A percentile compares a stretch with the other conserved stretches of the same genome.
Conservation (phyloP, 192 early-diverging fungal genomes). For the Umbelopsis vinacea region DNA sequence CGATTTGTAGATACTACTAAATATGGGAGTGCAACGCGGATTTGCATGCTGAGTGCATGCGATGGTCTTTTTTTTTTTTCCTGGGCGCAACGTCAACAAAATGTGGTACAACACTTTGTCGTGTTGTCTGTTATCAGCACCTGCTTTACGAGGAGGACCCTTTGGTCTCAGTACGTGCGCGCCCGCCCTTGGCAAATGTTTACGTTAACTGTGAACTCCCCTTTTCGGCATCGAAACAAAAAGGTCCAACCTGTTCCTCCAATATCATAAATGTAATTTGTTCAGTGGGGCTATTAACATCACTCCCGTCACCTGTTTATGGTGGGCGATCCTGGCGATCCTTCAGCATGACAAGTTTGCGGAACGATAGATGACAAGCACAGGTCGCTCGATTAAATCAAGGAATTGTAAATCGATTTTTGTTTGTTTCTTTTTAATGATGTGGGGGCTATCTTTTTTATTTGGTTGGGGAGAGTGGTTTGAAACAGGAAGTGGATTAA, state of each 20-base stretch:
- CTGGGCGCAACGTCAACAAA: slow-evolving; percentile 3
- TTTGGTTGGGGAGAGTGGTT: too few relatives aligned
- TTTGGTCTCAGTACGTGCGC: too few relatives aligned
- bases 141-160: neutral
- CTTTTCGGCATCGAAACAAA: too few relatives aligned
- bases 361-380: neutral
- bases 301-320: neutral
- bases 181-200: too few relatives aligned
- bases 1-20: slow-evolving; percentile 1
- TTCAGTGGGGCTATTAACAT: neutral
- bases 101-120: neutral
- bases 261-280: too few relatives aligned
- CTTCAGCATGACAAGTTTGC: neutral
- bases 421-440: neutral
- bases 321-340: neutral
- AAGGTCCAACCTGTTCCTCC: too few relatives aligned
- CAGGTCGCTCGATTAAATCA: neutral
- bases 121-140: slow-evolving; percentile 7
- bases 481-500: too few relatives aligned
- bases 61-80: too few relatives aligned
- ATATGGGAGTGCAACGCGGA: neutral
- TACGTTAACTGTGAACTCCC: too few relatives aligned
- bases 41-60: neutral
- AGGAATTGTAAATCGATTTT: neutral
- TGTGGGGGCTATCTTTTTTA: neutral